These are phyloP conservation scores for Coniochaeta sp. DNA, from an alignment of 2,329 filamentous ascomycete genomes.

Conservation along the genomic window DNA sequence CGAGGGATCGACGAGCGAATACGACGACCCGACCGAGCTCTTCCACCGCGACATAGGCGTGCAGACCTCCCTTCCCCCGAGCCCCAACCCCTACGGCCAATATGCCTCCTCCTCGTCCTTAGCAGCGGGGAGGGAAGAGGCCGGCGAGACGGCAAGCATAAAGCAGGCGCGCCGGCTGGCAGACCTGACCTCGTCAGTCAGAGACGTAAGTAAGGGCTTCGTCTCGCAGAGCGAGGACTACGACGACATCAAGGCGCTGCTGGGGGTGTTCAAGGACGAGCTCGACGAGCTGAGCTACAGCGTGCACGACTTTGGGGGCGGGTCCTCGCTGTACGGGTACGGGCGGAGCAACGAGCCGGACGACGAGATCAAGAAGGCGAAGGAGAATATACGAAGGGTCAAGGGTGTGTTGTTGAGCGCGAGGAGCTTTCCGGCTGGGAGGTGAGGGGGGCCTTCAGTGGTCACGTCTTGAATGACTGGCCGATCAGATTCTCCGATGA, in stretches of 20 bases:
- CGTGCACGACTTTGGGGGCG: constrained; percentile 26
- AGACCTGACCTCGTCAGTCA: constrained; percentile 33
- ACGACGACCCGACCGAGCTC: constrained; percentile 64
- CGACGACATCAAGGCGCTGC: constrained; percentile 41
- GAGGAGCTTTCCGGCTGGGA: constrained; percentile 58
- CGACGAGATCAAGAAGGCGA: constrained; percentile 66
- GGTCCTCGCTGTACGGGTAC: constrained; percentile 34
- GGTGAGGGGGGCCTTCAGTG: background rate
- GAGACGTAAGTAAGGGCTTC: constrained; percentile 34
- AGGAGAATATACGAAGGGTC: constrained; percentile 68
- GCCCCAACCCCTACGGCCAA: constrained; percentile 20
- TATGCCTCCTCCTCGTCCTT: background rate
- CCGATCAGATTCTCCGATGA: too few species aligned
- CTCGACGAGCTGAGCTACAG: constrained; percentile 53
- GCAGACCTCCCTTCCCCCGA: constrained; percentile 56
- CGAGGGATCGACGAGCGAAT: constrained; percentile 28
- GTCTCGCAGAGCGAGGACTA: constrained; percentile 37
- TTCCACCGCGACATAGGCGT: constrained; percentile 77
- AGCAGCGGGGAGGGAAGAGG: background rate
- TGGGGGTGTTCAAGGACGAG: constrained; percentile 57
- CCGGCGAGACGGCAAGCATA: constrained; percentile 12
- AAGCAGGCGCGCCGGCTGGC: constrained; percentile 34
- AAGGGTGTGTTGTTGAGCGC: constrained; percentile 74
- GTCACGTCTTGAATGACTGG: background rate
- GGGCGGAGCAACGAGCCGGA: constrained; percentile 45